Percentiles rank a stretch among this genome's conserved stretches.
These are phyloP conservation scores for Datisca glomerata DNA, from an alignment of 306 rosid genomes.

Conservation along the genomic window DNA sequence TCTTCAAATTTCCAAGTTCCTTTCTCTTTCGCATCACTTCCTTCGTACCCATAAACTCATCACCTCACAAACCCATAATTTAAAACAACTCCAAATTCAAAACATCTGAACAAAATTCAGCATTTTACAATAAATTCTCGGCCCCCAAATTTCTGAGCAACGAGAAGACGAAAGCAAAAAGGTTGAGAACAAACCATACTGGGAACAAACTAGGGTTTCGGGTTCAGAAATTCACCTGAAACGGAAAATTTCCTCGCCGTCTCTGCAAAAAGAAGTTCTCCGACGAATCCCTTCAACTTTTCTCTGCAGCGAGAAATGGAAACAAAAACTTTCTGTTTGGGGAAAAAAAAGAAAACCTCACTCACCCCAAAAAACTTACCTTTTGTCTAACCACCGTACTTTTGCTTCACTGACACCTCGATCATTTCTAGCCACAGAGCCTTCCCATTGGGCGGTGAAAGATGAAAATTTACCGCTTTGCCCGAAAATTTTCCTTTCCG, in stretches of 20 bases:
- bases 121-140: background rate
- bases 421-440: background rate
- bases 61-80: background rate
- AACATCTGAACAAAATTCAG: background rate
- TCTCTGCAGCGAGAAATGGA: background rate
- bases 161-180: background rate
- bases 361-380: background rate
- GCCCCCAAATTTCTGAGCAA: background rate
- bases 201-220: constrained; percentile 9
- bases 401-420: background rate
- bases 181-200: background rate
- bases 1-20: background rate
- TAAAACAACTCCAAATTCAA: background rate
- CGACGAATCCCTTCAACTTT: background rate
- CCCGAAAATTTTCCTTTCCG: background rate
- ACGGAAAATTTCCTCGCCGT: constrained; percentile 1
- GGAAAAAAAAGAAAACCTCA: background rate
- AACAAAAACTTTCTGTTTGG: background rate
- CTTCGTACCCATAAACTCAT: background rate
- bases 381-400: background rate
- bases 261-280: background rate
- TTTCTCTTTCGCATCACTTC: background rate
- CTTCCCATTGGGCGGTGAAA: background rate
- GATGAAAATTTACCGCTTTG: too few relatives aligned
- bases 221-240: background rate